A percentile compares a stretch with the other conserved stretches of the same genome.
phyloP scores from a whole-genome alignment of 495 filamentous ascomycete genomes.

The Neurospora sp. region DNA sequence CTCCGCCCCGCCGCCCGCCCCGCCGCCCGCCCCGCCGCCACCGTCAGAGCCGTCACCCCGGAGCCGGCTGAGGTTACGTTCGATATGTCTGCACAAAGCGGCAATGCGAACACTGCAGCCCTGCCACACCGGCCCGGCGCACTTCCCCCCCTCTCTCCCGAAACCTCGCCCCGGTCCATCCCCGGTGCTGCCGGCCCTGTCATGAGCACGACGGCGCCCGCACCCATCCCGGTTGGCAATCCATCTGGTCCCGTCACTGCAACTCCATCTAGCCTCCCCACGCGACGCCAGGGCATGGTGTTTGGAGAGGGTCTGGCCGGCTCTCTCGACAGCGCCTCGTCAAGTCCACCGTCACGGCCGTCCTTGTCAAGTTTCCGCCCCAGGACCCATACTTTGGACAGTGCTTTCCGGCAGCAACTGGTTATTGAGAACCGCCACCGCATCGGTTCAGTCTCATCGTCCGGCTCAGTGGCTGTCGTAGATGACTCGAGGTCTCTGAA shows the following conservation, averaged over 20 bases:
- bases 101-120: constrained; percentile 7
- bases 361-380: constrained; percentile 28
- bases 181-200: constrained; percentile 16
- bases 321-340: constrained; percentile 29
- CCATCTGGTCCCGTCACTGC: not conserved
- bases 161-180: constrained; percentile 36
- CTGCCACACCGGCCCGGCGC: constrained; percentile 20
- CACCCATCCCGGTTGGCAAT: not conserved
- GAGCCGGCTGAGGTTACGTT: constrained; percentile 31
- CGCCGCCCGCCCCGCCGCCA: constrained; percentile 17
- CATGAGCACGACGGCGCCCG: not conserved
- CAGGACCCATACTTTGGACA: constrained; percentile 43
- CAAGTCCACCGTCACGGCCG: constrained; percentile 26
- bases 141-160: constrained; percentile 25
- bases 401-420: constrained; percentile 35
- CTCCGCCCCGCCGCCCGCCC: constrained; percentile 18
- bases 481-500: constrained; percentile 35
- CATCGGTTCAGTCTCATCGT: constrained; percentile 47
- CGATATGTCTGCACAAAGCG: constrained; percentile 10
- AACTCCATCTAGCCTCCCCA: constrained; percentile 8
- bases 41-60: constrained; percentile 44
- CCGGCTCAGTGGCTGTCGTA: constrained; percentile 26
- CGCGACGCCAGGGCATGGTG: constrained; percentile 39
- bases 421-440: constrained; percentile 33
- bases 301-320: constrained; percentile 39